A percentile compares a stretch with the other conserved stretches of the same genome.
These are phyloP conservation scores for Aspergillus fijiensis DNA, from an alignment of 2,329 filamentous ascomycete species.

Conservation along the genomic window DNA sequence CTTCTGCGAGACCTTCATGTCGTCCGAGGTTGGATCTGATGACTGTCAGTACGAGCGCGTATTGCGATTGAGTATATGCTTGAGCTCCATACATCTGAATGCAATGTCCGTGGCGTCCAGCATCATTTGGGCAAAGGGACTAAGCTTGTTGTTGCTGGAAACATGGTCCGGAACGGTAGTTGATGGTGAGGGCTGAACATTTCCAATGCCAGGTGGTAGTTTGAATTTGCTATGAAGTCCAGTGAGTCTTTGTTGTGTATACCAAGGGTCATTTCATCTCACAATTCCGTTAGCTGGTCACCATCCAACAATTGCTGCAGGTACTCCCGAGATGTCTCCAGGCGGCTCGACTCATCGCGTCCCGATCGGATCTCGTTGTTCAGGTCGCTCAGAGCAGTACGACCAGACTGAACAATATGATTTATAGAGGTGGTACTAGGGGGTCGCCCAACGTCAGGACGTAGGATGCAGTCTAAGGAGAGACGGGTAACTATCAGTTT, in stretches of 20 bases:
- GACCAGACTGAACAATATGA: slow-evolving; percentile 52
- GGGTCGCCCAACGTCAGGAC: slow-evolving; percentile 43
- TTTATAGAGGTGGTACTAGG: slow-evolving; percentile 42
- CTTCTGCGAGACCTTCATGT: slow-evolving; percentile 23
- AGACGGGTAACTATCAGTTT: slow-evolving; percentile 20
- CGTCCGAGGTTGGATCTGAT: slow-evolving; percentile 37
- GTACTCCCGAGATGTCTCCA: slow-evolving; percentile 71
- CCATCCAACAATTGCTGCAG: slow-evolving; percentile 72
- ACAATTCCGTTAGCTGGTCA: slow-evolving; percentile 56
- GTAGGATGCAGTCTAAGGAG: slow-evolving; percentile 41
- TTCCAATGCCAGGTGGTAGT: slow-evolving; percentile 31
- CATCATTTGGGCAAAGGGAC: slow-evolving; percentile 57
- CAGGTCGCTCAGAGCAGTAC: slow-evolving; percentile 62
- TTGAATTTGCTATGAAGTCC: slow-evolving; percentile 43
- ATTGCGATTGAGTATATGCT: not conserved
- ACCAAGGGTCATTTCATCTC: slow-evolving; percentile 19
- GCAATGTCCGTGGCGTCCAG: slow-evolving; percentile 47
- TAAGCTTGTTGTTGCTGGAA: slow-evolving; percentile 40
- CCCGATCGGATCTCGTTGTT: slow-evolving; percentile 67
- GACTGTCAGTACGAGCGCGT: slow-evolving; percentile 16
- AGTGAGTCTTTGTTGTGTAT: slow-evolving; percentile 16
- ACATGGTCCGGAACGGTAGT: slow-evolving; percentile 20
- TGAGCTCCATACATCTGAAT: slow-evolving; percentile 42
- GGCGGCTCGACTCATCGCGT: slow-evolving; percentile 57
- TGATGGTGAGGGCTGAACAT: slow-evolving; percentile 19